Percentiles rank a stretch among this genome's conserved stretches.
Conservation (phyloP, 2,329 filamentous ascomycete genomes). For the Anthostomella pinea region DNA sequence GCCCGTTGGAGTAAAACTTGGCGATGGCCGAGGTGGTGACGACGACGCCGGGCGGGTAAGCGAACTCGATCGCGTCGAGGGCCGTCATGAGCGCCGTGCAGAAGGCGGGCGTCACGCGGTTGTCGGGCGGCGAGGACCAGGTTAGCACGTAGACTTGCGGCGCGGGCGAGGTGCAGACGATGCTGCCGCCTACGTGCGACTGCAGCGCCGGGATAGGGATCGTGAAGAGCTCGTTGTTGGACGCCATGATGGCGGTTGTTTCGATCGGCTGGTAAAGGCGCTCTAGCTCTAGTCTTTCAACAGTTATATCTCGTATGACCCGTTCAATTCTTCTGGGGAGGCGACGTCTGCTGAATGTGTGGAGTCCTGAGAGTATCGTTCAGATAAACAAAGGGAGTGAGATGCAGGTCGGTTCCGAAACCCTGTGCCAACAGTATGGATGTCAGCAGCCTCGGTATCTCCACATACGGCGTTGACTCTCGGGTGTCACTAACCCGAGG, state of each 20-base stretch:
- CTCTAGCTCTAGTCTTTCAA: conserved; percentile 47
- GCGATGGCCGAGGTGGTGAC: conserved; percentile 71
- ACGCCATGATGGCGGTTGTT: conserved; percentile 23
- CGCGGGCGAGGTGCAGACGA: conserved; percentile 61
- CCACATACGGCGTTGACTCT: too few species aligned
- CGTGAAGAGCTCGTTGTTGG: conserved; percentile 52
- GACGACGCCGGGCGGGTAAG: conserved; percentile 67
- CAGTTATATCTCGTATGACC: too few species aligned
- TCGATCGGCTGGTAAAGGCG: neutral
- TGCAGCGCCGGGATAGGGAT: conserved; percentile 51
- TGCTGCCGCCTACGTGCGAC: conserved; percentile 50
- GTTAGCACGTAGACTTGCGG: conserved; percentile 68
- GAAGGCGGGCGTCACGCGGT: conserved; percentile 68
- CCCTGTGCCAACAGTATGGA: too few species aligned
- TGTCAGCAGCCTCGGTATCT: too few species aligned
- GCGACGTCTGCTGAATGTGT: too few species aligned
- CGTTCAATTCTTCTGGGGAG: too few species aligned
- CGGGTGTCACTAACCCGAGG: too few species aligned
- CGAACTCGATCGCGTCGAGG: conserved; percentile 71
- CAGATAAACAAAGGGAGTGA: too few species aligned
- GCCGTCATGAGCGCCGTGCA: conserved; percentile 66
- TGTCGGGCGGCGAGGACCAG: conserved; percentile 70
- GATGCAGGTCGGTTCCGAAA: too few species aligned
- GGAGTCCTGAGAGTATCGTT: too few species aligned
- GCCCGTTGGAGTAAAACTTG: conserved; percentile 82